Base-by-base conservation (phyloP, 176 grass and related monocot species). In the Oryza australiensis region DNA sequence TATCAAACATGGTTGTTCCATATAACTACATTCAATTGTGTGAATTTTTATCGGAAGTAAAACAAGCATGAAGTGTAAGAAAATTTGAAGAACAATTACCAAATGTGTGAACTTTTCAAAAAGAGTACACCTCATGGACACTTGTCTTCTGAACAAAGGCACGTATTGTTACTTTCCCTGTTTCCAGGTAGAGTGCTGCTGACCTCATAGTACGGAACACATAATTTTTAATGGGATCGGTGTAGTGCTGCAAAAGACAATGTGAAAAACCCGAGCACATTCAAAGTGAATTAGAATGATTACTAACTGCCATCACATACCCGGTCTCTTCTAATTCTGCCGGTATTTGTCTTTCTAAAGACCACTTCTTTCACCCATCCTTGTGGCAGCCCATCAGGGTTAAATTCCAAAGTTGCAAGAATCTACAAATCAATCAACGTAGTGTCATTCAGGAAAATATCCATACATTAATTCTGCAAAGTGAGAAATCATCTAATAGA, bases 341-440 rank as follows among this genome's bases (percentile, higher is more conserved):
- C 18, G 35, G 35, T 37, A 70, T 69, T 79, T 72, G 70, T 83
- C 26, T 64, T 80, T 80, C 84, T 83, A 57, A 64, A 80, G 28
- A 67, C 81, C 11, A 64, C 1, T 68, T 85, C 79, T 55, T 83
- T 90, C 40, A 83, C 62, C 80, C 84, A 90, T 41, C 88, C 88
- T 68, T 75, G 3, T 23, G 88, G 88, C 12, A 90, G 11, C 10
- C 62, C 69, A 70, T 23, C 43, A 83, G 84, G 80, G n/a, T 60
- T 78, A 45, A 85, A 73, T 20, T 90, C 84, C 32, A 90, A 42
- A 26, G 29, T 71, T 63, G 79, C 74, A 64, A 87, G 79, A 35
- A 90, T 68, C 84, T 90, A 41, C 12, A 63, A 48, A 18, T 75
- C 74, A 51, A 14, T 23, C 3, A 18, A 49, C 0, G 7, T 16